Conservation (phyloP, 805 yeast species). For the Lipomyces orientalis region DNA sequence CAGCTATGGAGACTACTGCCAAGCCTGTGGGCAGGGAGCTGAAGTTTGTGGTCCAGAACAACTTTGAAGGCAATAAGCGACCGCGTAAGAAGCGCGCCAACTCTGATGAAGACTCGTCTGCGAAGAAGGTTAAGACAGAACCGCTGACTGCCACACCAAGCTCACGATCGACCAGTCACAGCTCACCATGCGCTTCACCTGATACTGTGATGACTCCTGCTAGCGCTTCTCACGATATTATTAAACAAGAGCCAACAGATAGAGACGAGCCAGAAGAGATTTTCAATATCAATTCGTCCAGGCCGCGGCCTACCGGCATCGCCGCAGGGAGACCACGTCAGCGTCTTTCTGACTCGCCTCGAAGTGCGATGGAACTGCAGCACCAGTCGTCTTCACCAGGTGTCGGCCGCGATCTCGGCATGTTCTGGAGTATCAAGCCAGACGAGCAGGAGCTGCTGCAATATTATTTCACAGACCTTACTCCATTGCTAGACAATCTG, state of each 20-base stretch:
- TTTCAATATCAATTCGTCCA: neutral
- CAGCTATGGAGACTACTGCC: neutral
- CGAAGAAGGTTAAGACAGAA: slow-evolving; percentile 15
- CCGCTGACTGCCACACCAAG: slow-evolving; percentile 1
- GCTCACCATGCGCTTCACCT: neutral
- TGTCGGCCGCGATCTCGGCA: slow-evolving; percentile 22
- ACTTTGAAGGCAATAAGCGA: slow-evolving; percentile 24
- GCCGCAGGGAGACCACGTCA: neutral
- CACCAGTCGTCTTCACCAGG: slow-evolving; percentile 9
- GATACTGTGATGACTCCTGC: neutral
- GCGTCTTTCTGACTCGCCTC: neutral
- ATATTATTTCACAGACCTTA: slow-evolving; percentile 33
- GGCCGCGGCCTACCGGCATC: neutral
- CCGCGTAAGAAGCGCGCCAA: slow-evolving; percentile 24
- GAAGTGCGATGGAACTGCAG: neutral
- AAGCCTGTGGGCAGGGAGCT: slow-evolving; percentile 22
- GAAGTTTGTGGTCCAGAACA: slow-evolving; percentile 33
- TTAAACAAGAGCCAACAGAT: neutral
- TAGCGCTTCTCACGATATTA: neutral
- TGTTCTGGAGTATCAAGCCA: slow-evolving; percentile 30
- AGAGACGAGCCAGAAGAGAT: slow-evolving; percentile 3
- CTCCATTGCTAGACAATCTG: slow-evolving; percentile 34
- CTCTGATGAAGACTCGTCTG: neutral
- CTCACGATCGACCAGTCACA: slow-evolving; percentile 2
- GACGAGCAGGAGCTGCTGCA: slow-evolving; percentile 34